Conservation (phyloP, 129 eudicot species). For the Artemisia tridentata region DNA sequence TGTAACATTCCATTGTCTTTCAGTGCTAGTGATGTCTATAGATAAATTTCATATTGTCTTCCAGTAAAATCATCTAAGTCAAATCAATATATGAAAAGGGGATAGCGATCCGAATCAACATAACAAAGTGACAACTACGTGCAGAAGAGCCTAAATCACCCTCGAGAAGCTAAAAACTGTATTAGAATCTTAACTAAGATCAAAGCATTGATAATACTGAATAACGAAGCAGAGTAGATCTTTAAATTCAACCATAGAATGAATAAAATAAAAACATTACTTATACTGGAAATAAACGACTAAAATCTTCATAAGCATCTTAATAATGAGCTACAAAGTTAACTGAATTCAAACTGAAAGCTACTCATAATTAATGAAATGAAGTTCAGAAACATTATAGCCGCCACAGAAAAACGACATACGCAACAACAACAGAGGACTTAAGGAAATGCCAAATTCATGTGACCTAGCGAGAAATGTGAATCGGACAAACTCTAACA, state of each 20-base stretch:
- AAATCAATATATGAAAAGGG: background rate
- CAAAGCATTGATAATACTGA: background rate
- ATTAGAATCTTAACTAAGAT: background rate
- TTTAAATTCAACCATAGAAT: background rate
- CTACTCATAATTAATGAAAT: background rate
- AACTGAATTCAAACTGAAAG: too few relatives aligned
- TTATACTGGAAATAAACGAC: background rate
- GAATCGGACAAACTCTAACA: background rate
- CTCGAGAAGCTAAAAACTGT: background rate
- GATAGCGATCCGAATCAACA: background rate
- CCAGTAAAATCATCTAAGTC: too few relatives aligned
- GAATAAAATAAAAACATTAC: background rate
- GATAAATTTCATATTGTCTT: too few relatives aligned
- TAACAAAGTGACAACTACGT: background rate
- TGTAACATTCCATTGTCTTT: too few relatives aligned
- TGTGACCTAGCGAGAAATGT: background rate
- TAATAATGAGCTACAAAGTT: background rate
- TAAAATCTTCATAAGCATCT: background rate
- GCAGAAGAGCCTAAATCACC: background rate
- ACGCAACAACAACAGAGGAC: background rate
- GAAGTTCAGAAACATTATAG: background rate
- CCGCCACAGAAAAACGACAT: background rate
- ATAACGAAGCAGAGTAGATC: constrained; percentile 3
- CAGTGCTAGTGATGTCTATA: too few relatives aligned
- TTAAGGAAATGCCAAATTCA: background rate